A percentile compares a stretch with the other conserved stretches of the same genome.
Conservation (phyloP, 148 eudicot genomes). For the Rhododendron simsii region DNA sequence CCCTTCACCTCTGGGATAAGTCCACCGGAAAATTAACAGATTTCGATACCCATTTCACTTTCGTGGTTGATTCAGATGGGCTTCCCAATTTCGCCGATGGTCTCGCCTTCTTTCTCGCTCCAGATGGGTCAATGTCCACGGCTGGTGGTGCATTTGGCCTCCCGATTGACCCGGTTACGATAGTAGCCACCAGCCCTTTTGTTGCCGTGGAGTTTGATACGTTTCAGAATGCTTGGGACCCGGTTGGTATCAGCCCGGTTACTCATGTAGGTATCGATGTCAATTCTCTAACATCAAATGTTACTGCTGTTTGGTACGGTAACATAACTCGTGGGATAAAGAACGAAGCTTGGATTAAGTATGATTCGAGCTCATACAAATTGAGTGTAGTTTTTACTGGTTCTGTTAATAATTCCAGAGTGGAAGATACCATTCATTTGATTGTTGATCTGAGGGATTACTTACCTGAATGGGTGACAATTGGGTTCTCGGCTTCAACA, state of each 20-base stretch:
- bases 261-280: slow-evolving; percentile 2
- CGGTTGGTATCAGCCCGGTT: not conserved
- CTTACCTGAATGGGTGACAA: slow-evolving; percentile 3
- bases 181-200: not conserved
- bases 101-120: not conserved
- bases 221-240: not conserved
- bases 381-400: slow-evolving; percentile 1
- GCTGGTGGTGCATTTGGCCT: not conserved
- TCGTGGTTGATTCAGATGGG: not conserved
- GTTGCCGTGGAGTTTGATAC: slow-evolving; percentile 27
- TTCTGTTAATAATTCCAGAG: not conserved
- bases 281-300: not conserved
- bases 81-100: not conserved
- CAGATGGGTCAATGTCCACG: not conserved
- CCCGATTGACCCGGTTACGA: not conserved
- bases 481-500: slow-evolving; percentile 10
- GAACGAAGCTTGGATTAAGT: slow-evolving; percentile 7
- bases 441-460: not conserved
- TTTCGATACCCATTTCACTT: not conserved
- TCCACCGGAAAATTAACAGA: not conserved
- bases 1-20: not conserved
- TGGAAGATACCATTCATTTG: not conserved
- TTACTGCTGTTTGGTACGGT: not conserved
- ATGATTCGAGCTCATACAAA: not conserved
- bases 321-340: not conserved